Evolutionary conservation across 345 rosid genomes (phyloP).

Genomic region (Corchorus olitorius): DNA sequence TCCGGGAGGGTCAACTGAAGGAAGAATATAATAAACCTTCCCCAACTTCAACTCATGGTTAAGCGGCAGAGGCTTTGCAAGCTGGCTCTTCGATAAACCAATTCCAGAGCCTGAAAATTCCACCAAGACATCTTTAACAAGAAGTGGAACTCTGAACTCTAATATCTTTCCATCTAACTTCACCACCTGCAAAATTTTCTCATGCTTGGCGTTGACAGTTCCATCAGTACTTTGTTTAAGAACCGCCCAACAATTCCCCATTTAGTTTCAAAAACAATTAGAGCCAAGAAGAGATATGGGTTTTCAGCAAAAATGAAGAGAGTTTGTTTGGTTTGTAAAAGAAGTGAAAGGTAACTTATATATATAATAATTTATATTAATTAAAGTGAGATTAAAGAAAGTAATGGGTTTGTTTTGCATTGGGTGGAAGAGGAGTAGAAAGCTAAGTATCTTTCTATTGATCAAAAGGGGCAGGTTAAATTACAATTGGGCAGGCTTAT

Average conservation of each 20-base stretch:
- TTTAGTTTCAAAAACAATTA: conserved; percentile 3
- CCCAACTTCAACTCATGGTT: conserved; percentile 30
- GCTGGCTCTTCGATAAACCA: conserved; percentile 23
- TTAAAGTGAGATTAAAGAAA: not conserved
- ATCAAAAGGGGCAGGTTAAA: not conserved
- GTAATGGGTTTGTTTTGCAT: conserved; percentile 13
- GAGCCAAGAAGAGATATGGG: not conserved
- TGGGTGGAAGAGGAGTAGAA: conserved; percentile 4
- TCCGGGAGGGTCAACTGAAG: not conserved
- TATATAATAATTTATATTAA: not conserved
- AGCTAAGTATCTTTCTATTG: not conserved
- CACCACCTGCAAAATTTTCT: conserved; percentile 33
- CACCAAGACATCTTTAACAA: conserved; percentile 31
- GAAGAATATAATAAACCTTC: conserved; percentile 33
- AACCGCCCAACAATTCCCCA: conserved; percentile 28
- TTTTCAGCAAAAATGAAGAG: not conserved
- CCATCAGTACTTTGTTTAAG: not conserved
- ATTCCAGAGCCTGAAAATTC: conserved; percentile 28
- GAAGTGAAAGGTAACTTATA: not conserved
- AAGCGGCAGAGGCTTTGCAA: conserved; percentile 24
- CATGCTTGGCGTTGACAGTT: not conserved
- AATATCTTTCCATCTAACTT: conserved; percentile 35
- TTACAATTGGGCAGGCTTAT: not conserved
- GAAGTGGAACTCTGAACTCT: conserved; percentile 30
- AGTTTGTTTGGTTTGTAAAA: not conserved